Evolutionary conservation across 2,329 filamentous ascomycete species (phyloP).

Genomic region (Phialophora chinensis): DNA sequence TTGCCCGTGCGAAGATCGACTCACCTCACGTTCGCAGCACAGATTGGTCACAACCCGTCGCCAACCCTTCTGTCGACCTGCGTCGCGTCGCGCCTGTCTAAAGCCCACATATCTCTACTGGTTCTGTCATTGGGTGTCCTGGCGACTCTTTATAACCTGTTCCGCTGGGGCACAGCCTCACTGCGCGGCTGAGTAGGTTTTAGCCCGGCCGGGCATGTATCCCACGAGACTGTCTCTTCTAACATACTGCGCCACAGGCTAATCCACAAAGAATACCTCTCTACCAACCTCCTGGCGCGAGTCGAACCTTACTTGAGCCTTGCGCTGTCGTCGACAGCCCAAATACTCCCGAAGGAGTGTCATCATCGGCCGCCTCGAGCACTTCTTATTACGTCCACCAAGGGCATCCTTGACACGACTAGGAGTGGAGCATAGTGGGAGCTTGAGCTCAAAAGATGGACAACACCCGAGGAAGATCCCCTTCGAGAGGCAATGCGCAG

Average conservation of each 20-base stretch:
- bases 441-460: conserved; percentile 31
- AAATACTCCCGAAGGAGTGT: conserved; percentile 17
- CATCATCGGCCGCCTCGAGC: conserved; percentile 11
- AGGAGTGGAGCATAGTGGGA: not conserved
- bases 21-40: conserved; percentile 1
- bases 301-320: conserved; percentile 14
- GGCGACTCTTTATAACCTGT: conserved; percentile 28
- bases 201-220: conserved; percentile 11
- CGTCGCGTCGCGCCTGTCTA: conserved; percentile 18
- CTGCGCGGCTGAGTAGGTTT: conserved; percentile 30
- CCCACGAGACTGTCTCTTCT: conserved; percentile 18
- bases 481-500: conserved; percentile 47
- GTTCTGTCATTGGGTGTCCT: conserved; percentile 11
- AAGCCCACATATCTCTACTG: not conserved
- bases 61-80: not conserved
- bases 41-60: not conserved
- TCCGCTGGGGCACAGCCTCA: conserved; percentile 32
- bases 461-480: conserved; percentile 45
- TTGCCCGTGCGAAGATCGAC: not conserved
- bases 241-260: conserved; percentile 34
- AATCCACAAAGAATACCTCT: conserved; percentile 21
- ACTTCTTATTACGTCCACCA: conserved; percentile 5
- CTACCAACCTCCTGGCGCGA: conserved; percentile 15
- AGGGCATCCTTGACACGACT: conserved; percentile 2
- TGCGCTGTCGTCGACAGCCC: not conserved